Evolutionary conservation across 225 moss, liverwort and hornwort genomes (phyloP).

Genomic region (Pseudisothecium myosuroides): DNA sequence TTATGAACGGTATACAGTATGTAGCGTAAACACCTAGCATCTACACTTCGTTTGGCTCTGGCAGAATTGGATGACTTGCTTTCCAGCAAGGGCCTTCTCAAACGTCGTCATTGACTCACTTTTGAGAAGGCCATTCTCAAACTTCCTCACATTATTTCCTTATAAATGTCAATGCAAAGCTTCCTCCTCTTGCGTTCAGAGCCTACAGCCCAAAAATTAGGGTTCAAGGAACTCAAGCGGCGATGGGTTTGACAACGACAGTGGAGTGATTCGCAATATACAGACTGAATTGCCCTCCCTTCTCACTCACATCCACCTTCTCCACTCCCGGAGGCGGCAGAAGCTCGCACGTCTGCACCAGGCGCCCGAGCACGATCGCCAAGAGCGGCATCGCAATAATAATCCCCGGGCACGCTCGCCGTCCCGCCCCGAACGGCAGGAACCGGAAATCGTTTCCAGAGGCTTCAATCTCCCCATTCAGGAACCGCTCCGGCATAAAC

Average conservation of each 20-base stretch:
- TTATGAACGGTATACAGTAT: background rate
- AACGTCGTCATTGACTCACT: background rate
- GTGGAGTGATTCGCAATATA: constrained; percentile 20
- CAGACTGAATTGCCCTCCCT: constrained; percentile 43
- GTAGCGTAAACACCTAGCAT: background rate
- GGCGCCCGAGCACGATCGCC: constrained; percentile 14
- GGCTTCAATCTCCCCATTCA: constrained; percentile 6
- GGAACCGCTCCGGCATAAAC: constrained; percentile 34
- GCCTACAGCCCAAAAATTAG: background rate
- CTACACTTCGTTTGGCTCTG: background rate
- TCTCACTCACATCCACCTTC: constrained; percentile 6
- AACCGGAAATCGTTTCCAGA: constrained; percentile 24
- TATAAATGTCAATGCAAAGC: background rate
- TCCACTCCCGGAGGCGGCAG: constrained; percentile 12
- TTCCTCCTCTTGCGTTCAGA: background rate
- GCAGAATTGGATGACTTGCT: background rate
- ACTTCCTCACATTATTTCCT: background rate
- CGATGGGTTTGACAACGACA: constrained; percentile 15
- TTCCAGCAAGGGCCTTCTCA: background rate
- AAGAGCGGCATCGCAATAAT: constrained; percentile 29
- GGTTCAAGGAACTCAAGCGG: background rate
- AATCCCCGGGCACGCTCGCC: constrained; percentile 33
- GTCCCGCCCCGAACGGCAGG: constrained; percentile 19
- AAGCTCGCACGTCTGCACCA: constrained; percentile 16
- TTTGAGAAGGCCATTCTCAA: background rate